Conservation (phyloP, 768 basidiomycete genomes). For the Psilocybe sp. region DNA sequence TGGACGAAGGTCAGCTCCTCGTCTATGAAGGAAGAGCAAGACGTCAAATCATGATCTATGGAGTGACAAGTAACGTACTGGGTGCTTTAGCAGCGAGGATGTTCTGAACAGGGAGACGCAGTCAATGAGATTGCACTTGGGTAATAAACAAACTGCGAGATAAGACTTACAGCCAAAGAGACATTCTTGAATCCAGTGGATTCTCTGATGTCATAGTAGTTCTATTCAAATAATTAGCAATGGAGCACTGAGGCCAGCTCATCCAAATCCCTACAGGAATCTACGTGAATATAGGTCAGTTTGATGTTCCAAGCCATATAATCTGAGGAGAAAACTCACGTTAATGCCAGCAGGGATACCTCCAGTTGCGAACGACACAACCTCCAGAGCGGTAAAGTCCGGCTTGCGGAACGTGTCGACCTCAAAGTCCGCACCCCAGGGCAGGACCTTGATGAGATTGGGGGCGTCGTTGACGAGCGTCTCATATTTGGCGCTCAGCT, state of each 20-base stretch:
- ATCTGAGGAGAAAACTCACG: slow-evolving; percentile 33
- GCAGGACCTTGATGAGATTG: slow-evolving; percentile 74
- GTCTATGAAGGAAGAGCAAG: slow-evolving; percentile 33
- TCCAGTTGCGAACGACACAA: slow-evolving; percentile 80
- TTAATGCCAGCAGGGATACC: slow-evolving; percentile 90
- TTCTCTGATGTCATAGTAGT: slow-evolving; percentile 84
- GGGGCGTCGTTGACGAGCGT: slow-evolving; percentile 74
- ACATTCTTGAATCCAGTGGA: slow-evolving; percentile 88
- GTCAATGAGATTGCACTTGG: background rate
- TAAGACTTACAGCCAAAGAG: slow-evolving; percentile 61
- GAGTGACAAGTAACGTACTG: slow-evolving; percentile 37
- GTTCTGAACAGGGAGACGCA: slow-evolving; percentile 42
- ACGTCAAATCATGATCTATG: background rate
- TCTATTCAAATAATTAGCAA: slow-evolving; percentile 31
- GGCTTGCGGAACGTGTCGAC: slow-evolving; percentile 81
- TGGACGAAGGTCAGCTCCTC: slow-evolving; percentile 82
- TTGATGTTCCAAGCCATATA: background rate
- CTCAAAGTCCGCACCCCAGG: slow-evolving; percentile 72
- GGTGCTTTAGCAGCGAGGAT: slow-evolving; percentile 87
- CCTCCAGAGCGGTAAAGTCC: slow-evolving; percentile 84
- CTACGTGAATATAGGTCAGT: slow-evolving; percentile 27
- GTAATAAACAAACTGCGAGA: background rate
- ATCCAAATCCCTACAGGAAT: slow-evolving; percentile 50
- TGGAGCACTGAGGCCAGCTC: background rate
- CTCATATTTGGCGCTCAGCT: slow-evolving; percentile 79